Percentiles rank a stretch among this genome's conserved stretches.
phyloP scores from a whole-genome alignment of 2,329 filamentous ascomycete genomes.

The Sporothrix euskadiensis region DNA sequence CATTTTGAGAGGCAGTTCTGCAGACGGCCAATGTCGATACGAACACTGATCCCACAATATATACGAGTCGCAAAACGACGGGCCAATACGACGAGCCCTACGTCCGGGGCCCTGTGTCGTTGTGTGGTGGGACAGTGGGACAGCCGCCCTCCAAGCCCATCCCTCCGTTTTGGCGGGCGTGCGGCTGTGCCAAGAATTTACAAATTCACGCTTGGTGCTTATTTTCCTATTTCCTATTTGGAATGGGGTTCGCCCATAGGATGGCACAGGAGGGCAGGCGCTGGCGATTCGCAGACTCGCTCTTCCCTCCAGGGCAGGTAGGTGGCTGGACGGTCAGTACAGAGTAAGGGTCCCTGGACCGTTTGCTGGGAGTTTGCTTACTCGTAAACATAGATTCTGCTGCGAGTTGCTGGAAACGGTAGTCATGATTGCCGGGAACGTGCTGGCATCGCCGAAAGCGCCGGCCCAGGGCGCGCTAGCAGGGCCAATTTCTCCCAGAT shows the following conservation, averaged over 20 bases:
- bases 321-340: neutral
- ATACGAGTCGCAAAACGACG: neutral
- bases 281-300: neutral
- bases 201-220: conserved; percentile 6
- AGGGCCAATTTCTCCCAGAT: conserved; percentile 3
- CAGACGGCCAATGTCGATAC: neutral
- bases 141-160: neutral
- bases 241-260: neutral
- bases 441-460: neutral
- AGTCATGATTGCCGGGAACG: neutral
- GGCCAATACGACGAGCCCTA: conserved; percentile 13
- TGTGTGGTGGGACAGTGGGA: neutral
- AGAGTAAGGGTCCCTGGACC: neutral
- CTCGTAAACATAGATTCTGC: no score
- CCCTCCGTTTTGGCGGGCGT: conserved; percentile 15
- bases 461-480: conserved; percentile 9
- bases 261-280: no score
- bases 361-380: no score
- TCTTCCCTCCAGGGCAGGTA: neutral
- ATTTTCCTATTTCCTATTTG: neutral
- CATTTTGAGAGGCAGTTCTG: neutral
- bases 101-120: neutral
- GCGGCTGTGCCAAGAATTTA: neutral
- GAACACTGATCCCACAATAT: neutral
- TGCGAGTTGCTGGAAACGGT: neutral